Base-by-base conservation (phyloP, 345 rosid genomes). In the thale cress (Arabidopsis thaliana) region DNA sequence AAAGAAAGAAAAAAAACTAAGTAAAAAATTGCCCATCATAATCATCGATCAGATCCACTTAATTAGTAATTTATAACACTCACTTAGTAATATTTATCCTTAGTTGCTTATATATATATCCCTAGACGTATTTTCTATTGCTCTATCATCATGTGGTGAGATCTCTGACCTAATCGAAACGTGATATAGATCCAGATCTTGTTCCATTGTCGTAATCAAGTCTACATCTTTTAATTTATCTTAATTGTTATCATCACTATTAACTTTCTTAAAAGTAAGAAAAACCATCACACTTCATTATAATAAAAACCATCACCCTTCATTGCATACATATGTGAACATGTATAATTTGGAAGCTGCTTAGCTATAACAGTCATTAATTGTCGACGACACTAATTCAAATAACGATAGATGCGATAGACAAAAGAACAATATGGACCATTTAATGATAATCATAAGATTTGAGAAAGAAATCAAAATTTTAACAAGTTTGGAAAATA, bases 181-280 rank as follows among this genome's bases (percentile, higher is more conserved):
- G 71, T 70, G 66, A 70, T 70, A 44, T 45, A 70, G 72, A 70
- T 70, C 60, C 36, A 77, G 80, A 77, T 77, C 60, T 69, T 69
- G 71, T 63, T 69, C 45, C 4, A 53, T 48, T 53, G 59, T 63
- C 75, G 5, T 69, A 69, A 62, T 63, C 59, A 63, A 55, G 13
- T 62, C 44, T 55, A 8, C 65, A 69, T 76, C 59, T 62, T 69
- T 44, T 69, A 62, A 53, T 28, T 51, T 52, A 61, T 61, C 32
- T 55, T 69, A 53, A 53, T 34, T 60, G 50, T 53, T 68, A 52
- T 62, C 48, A 68, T 61, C 69, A 60, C 63, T 41, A 68, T 52
- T 52, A 59, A 51, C 24, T 68, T 60, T 67, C 42, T 46, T 67
- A n/a, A 38, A 56, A 67, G 65, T 58, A 46, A 58, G 36, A 36